These are phyloP conservation scores for Cryptococcus sp. DNA, from an alignment of 1,284 basidiomycete genomes.

Conservation along the genomic window DNA sequence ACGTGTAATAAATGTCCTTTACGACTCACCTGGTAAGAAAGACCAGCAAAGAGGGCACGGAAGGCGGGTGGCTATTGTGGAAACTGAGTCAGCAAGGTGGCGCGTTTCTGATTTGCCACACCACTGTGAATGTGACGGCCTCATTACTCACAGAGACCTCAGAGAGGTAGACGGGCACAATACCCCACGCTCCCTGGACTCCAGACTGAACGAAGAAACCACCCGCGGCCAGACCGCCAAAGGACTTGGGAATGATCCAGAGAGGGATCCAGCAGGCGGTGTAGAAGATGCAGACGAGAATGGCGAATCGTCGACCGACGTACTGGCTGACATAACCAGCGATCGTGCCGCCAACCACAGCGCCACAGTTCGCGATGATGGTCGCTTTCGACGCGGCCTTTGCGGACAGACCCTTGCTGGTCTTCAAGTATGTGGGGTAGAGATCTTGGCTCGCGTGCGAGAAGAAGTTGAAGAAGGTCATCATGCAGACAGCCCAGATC, in stretches of 20 bases:
- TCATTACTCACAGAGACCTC: conserved; percentile 65
- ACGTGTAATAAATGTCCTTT: background rate
- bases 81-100: background rate
- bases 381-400: conserved; percentile 77
- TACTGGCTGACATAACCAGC: conserved; percentile 81
- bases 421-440: conserved; percentile 69
- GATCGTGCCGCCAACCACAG: conserved; percentile 72
- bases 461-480: conserved; percentile 47
- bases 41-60: conserved; percentile 87
- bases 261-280: conserved; percentile 59
- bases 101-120: background rate
- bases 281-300: conserved; percentile 59
- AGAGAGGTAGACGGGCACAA: conserved; percentile 62
- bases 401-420: conserved; percentile 51
- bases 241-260: conserved; percentile 73
- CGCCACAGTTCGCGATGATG: conserved; percentile 76
- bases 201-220: conserved; percentile 73
- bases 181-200: conserved; percentile 65
- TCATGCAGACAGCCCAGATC: conserved; percentile 69
- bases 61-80: conserved; percentile 68
- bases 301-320: conserved; percentile 73
- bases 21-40: conserved; percentile 78
- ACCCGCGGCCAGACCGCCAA: conserved; percentile 45
- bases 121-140: conserved; percentile 54
- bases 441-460: conserved; percentile 71